phyloP scores from a whole-genome alignment of 768 basidiomycete genomes.

The Tephrocybe rancida region DNA sequence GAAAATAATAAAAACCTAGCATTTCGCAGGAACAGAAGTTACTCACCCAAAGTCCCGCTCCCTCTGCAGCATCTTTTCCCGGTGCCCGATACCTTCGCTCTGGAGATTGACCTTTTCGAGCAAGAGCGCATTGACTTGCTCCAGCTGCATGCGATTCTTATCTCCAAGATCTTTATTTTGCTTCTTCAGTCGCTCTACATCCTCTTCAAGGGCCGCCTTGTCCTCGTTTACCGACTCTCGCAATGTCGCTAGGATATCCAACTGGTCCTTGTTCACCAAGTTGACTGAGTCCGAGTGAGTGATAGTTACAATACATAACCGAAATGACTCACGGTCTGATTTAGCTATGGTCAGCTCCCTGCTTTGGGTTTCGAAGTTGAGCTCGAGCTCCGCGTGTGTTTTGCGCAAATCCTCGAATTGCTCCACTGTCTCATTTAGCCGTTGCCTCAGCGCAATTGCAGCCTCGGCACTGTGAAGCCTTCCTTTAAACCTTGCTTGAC shows the following conservation, averaged over 20 bases:
- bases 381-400: slow-evolving; percentile 70
- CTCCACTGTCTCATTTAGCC: slow-evolving; percentile 86
- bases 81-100: slow-evolving; percentile 85
- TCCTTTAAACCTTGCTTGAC: slow-evolving; percentile 5
- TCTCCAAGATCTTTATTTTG: slow-evolving; percentile 74
- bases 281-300: slow-evolving; percentile 59
- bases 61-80: slow-evolving; percentile 84
- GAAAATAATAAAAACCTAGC: slow-evolving; percentile 1
- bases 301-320: background rate
- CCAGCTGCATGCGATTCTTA: slow-evolving; percentile 89
- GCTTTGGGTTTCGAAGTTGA: slow-evolving; percentile 60
- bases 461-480: slow-evolving; percentile 65
- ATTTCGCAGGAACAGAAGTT: background rate
- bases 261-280: slow-evolving; percentile 90
- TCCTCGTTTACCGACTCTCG: slow-evolving; percentile 91
- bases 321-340: slow-evolving; percentile 71
- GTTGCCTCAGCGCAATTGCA: slow-evolving; percentile 84
- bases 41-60: slow-evolving; percentile 83
- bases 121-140: slow-evolving; percentile 83
- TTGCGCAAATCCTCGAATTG: slow-evolving; percentile 73
- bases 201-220: slow-evolving; percentile 72
- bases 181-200: slow-evolving; percentile 63
- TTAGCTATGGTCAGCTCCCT: slow-evolving; percentile 82
- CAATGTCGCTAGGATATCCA: slow-evolving; percentile 84
- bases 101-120: slow-evolving; percentile 92